A percentile compares a stretch with the other conserved stretches of the same genome.
Evolutionary conservation across 257 asterid species (phyloP).

Genomic region (Verbena officinalis): DNA sequence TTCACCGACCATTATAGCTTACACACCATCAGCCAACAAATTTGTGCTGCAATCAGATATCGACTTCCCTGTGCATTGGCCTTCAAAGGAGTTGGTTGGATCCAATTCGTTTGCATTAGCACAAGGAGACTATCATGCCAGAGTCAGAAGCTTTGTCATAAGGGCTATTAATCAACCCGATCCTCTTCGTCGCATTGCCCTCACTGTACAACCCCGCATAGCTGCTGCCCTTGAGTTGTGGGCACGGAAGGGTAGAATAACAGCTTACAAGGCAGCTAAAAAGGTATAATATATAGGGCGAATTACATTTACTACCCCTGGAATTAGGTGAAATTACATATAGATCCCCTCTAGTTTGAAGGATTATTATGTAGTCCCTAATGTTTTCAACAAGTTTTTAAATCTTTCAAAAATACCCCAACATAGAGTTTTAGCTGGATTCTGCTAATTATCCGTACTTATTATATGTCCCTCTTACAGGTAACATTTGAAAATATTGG

Average conservation of each 20-base stretch:
- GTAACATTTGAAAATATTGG: constrained; percentile 51
- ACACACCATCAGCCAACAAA: constrained; percentile 45
- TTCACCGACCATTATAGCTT: constrained; percentile 48
- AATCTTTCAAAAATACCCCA: no score
- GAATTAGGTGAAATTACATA: no score
- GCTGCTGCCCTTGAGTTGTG: constrained; percentile 42
- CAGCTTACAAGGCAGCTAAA: constrained; percentile 42
- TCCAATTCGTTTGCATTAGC: constrained; percentile 30
- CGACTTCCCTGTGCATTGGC: constrained; percentile 39
- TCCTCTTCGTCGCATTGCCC: constrained; percentile 51
- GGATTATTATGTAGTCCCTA: no score
- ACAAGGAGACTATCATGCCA: constrained; percentile 43
- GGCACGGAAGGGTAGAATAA: constrained; percentile 46
- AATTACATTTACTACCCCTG: no score
- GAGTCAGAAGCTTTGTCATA: constrained; percentile 45
- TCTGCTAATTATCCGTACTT: no score
- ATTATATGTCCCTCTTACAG: constrained; percentile 25
- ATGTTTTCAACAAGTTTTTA: no score
- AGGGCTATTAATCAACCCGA: constrained; percentile 56
- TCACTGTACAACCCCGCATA: constrained; percentile 54
- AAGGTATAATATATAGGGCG: constrained; percentile 47
- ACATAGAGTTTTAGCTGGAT: no score
- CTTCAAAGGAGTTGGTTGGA: constrained; percentile 44
- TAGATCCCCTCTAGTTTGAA: no score
- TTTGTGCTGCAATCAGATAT: constrained; percentile 45